Conservation (phyloP, 2,329 filamentous ascomycete genomes). For the Verticillium tricorpus region DNA sequence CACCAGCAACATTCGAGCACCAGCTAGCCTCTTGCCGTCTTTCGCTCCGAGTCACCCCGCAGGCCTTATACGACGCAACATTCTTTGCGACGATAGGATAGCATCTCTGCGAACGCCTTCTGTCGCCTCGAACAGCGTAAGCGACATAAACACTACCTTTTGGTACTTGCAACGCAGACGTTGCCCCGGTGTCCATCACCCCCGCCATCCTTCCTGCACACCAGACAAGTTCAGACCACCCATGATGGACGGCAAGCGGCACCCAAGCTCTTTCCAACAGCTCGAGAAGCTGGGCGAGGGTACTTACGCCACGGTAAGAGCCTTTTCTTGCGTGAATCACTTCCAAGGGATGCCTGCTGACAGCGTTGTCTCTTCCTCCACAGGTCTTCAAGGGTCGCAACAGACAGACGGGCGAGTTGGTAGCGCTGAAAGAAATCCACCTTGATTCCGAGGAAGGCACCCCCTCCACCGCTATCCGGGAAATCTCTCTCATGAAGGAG, state of each 20-base stretch:
- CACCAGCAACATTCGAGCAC: background rate
- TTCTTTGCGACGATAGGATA: background rate
- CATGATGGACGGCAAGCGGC: slow-evolving; percentile 83
- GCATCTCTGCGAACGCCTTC: background rate
- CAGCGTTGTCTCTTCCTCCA: background rate
- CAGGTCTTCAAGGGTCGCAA: slow-evolving; percentile 99
- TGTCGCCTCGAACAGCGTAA: background rate
- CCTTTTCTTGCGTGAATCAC: background rate
- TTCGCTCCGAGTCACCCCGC: background rate
- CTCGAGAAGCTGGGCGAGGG: slow-evolving; percentile 98
- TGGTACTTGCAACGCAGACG: background rate
- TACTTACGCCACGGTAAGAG: slow-evolving; percentile 89
- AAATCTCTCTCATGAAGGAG: slow-evolving; percentile 99
- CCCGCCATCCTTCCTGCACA: background rate
- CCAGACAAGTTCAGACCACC: background rate
- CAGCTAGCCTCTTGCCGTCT: background rate
- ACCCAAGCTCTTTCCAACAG: slow-evolving; percentile 98
- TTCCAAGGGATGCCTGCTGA: background rate
- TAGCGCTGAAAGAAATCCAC: slow-evolving; percentile 97
- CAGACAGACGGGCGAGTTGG: slow-evolving; percentile 91
- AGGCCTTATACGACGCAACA: background rate
- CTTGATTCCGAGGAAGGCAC: slow-evolving; percentile 98
- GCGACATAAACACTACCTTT: background rate
- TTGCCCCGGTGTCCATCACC: background rate
- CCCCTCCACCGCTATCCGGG: slow-evolving; percentile 92